Percentiles rank a stretch among this genome's conserved stretches.
Conservation (phyloP, 176 grass and related monocot species). For the Triticum timopheevii region DNA sequence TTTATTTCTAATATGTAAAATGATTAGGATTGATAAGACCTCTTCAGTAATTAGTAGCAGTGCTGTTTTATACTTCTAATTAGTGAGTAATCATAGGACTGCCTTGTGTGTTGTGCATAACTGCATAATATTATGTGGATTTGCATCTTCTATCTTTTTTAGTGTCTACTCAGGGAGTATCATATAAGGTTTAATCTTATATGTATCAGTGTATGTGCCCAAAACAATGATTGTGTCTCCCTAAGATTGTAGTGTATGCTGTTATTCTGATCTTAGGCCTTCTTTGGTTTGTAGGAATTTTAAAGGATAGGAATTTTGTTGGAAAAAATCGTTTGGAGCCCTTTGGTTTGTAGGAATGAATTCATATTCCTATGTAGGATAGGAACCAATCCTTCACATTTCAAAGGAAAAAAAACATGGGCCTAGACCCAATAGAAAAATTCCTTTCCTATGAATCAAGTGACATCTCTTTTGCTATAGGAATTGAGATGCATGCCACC, state of each 20-base stretch:
- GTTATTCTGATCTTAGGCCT: conserved; percentile 8
- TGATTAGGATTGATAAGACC: background rate
- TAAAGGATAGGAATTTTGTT: too few species aligned
- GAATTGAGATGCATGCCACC: too few species aligned
- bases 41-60: background rate
- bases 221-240: background rate
- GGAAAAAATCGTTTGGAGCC: too few species aligned
- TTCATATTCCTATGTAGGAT: too few species aligned
- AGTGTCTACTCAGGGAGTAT: background rate
- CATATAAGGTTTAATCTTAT: background rate
- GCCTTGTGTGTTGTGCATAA: background rate
- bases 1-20: conserved; percentile 20
- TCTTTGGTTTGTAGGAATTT: too few species aligned
- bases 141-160: background rate
- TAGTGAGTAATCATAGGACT: background rate
- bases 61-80: background rate
- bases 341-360: too few species aligned
- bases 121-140: conserved; percentile 6
- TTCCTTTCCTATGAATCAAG: too few species aligned
- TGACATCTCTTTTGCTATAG: too few species aligned
- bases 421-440: too few species aligned
- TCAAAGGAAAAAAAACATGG: too few species aligned
- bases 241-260: background rate
- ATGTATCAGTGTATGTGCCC: background rate
- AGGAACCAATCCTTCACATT: too few species aligned